Percentiles rank a stretch among this genome's conserved stretches.
Conservation (phyloP, 176 grass and related monocot species). For the Aegilops bicornis region DNA sequence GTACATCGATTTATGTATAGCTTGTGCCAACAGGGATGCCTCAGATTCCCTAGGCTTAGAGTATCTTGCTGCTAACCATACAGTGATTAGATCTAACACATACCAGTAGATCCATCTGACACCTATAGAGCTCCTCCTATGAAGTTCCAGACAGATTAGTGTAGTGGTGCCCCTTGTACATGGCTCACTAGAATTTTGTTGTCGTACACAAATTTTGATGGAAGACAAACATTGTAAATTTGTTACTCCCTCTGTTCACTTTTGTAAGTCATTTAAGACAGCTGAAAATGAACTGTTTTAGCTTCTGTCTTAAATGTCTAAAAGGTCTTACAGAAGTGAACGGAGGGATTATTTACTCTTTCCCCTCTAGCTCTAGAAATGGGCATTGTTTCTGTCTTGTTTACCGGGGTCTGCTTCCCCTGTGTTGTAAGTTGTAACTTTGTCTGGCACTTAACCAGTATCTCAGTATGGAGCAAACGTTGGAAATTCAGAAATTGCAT, state of each 20-base stretch:
- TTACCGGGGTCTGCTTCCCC: constrained; percentile 5
- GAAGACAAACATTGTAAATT: constrained; percentile 21
- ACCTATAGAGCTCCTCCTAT: constrained; percentile 28
- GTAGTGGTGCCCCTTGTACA: constrained; percentile 23
- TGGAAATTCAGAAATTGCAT: not conserved
- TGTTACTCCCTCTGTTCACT: not conserved
- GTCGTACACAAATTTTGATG: constrained; percentile 36
- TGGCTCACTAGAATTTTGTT: constrained; percentile 21
- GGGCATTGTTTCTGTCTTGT: constrained; percentile 2
- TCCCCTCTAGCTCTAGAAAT: not conserved
- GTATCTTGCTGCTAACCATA: constrained; percentile 40
- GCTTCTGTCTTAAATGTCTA: no score
- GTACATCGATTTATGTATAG: constrained; percentile 22
- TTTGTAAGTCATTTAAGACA: no score
- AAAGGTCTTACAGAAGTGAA: no score
- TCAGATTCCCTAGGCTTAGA: not conserved
- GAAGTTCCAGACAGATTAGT: constrained; percentile 16
- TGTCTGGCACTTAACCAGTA: not conserved
- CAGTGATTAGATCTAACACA: not conserved
- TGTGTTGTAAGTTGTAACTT: constrained; percentile 30
- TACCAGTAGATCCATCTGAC: constrained; percentile 20
- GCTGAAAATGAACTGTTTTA: no score
- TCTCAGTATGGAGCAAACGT: not conserved
- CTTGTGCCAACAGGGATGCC: constrained; percentile 4
- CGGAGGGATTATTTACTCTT: not conserved